Evolutionary conservation across 192 early-diverging fungal species (phyloP).

Genomic region (Chytriomyces hyalinus): DNA sequence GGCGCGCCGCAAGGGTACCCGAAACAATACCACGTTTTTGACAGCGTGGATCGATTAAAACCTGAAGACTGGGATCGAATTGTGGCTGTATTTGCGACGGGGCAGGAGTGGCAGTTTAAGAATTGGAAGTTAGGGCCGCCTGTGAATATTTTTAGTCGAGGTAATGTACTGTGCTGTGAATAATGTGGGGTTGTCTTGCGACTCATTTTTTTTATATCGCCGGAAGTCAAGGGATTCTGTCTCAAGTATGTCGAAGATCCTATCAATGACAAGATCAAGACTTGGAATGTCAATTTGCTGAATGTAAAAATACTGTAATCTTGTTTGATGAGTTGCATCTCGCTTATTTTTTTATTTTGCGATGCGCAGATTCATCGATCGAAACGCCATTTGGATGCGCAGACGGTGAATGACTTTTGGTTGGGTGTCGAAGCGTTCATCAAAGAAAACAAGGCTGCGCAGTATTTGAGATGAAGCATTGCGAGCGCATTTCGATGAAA

Average conservation of each 20-base stretch:
- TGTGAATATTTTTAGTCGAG: conserved; percentile 78
- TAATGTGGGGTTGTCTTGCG: background rate
- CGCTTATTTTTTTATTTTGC: background rate
- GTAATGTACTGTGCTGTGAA: conserved; percentile 18
- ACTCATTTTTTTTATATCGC: background rate
- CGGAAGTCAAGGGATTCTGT: conserved; percentile 55
- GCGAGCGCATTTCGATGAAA: too few relatives aligned
- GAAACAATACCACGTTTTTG: conserved; percentile 78
- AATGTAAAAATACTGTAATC: conserved; percentile 43
- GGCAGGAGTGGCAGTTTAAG: conserved; percentile 94
- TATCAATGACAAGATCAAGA: conserved; percentile 42
- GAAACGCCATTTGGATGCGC: conserved; percentile 54
- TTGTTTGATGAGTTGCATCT: background rate
- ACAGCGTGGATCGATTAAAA: conserved; percentile 73
- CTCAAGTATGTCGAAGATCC: conserved; percentile 61
- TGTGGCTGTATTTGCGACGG: conserved; percentile 88
- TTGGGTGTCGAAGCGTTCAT: conserved; percentile 51
- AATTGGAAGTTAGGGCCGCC: conserved; percentile 88
- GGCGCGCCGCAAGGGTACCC: conserved; percentile 57
- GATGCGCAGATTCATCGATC: conserved; percentile 52
- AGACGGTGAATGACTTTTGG: conserved; percentile 62
- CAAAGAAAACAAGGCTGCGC: conserved; percentile 25
- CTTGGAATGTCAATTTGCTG: conserved; percentile 55
- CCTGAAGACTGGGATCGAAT: conserved; percentile 83
- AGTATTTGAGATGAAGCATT: conserved; percentile 27